A percentile compares a stretch with the other conserved stretches of the same genome.
These are phyloP conservation scores for Saccharomyces paradoxus DNA, from an alignment of 805 yeast species.

Conservation along the genomic window DNA sequence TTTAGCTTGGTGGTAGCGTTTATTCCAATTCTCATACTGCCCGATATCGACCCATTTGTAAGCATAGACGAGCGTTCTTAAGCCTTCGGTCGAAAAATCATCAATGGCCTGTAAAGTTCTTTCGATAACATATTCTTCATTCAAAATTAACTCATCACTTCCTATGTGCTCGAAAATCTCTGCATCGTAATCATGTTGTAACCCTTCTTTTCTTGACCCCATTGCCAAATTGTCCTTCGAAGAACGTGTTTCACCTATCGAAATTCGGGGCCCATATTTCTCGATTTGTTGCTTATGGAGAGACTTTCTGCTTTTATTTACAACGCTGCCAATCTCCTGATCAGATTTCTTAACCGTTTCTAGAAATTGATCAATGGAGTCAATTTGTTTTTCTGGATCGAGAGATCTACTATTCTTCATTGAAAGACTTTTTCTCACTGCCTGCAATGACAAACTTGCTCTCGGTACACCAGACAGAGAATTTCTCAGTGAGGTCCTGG, in stretches of 20 bases:
- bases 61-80: conserved; percentile 80
- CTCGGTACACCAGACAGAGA: conserved; percentile 22
- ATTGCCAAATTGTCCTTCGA: not conserved
- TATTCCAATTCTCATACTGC: conserved; percentile 61
- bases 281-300: conserved; percentile 51
- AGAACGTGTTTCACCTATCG: conserved; percentile 3
- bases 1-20: conserved; percentile 64
- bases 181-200: conserved; percentile 1
- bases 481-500: conserved; percentile 29
- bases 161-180: conserved; percentile 34
- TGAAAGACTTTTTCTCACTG: conserved; percentile 27
- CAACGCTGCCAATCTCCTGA: conserved; percentile 46
- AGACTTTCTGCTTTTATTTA: conserved; percentile 46
- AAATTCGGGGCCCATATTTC: conserved; percentile 35
- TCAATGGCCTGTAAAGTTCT: conserved; percentile 85
- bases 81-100: conserved; percentile 89
- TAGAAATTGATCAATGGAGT: conserved; percentile 45
- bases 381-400: conserved; percentile 26
- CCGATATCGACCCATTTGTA: conserved; percentile 57
- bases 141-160: conserved; percentile 50
- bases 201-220: not conserved
- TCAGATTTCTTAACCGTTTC: conserved; percentile 37
- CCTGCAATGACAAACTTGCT: conserved; percentile 26
- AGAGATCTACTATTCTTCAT: conserved; percentile 7
- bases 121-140: conserved; percentile 73